Conservation (phyloP, 2,329 filamentous ascomycete genomes). For the Penicillium fuscoglaucum region DNA sequence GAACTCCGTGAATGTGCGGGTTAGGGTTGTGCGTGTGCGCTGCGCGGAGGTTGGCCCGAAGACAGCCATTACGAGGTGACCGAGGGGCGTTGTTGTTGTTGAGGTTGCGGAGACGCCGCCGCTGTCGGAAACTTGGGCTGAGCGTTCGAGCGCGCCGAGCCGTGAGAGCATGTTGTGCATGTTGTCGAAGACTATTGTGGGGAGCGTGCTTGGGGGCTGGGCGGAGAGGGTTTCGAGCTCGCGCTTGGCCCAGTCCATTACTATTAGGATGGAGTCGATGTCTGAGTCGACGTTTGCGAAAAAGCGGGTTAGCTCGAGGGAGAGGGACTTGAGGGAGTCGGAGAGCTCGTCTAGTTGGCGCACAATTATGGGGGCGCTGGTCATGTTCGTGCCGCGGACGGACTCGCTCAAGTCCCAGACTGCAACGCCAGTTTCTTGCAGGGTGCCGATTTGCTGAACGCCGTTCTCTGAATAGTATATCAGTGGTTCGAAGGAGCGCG, state of each 20-base stretch:
- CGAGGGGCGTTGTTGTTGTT: slow-evolving; percentile 63
- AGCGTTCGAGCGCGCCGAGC: slow-evolving; percentile 43
- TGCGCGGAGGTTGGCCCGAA: slow-evolving; percentile 81
- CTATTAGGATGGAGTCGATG: slow-evolving; percentile 86
- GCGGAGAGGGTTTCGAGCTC: slow-evolving; percentile 72
- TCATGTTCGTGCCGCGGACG: slow-evolving; percentile 86
- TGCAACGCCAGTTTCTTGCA: slow-evolving; percentile 88
- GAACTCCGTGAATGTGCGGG: slow-evolving; percentile 86
- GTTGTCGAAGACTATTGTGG: slow-evolving; percentile 74
- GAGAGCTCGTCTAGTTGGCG: slow-evolving; percentile 80
- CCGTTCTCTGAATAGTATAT: slow-evolving; percentile 94
- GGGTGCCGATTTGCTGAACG: slow-evolving; percentile 77
- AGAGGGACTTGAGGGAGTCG: slow-evolving; percentile 79
- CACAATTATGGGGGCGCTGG: slow-evolving; percentile 81
- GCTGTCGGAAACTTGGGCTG: slow-evolving; percentile 23
- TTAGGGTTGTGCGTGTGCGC: slow-evolving; percentile 74
- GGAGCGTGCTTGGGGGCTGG: slow-evolving; percentile 62
- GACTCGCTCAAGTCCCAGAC: slow-evolving; percentile 95
- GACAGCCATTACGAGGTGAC: slow-evolving; percentile 66
- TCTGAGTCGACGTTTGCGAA: slow-evolving; percentile 92
- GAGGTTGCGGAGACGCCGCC: slow-evolving; percentile 29
- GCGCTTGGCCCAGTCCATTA: slow-evolving; percentile 93
- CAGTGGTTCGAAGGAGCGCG: slow-evolving; percentile 87
- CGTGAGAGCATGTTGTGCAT: slow-evolving; percentile 74
- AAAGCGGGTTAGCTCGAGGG: slow-evolving; percentile 84